These are phyloP conservation scores for Sungouiozyma ichnusensis DNA, from an alignment of 805 yeast species.

Conservation along the genomic window DNA sequence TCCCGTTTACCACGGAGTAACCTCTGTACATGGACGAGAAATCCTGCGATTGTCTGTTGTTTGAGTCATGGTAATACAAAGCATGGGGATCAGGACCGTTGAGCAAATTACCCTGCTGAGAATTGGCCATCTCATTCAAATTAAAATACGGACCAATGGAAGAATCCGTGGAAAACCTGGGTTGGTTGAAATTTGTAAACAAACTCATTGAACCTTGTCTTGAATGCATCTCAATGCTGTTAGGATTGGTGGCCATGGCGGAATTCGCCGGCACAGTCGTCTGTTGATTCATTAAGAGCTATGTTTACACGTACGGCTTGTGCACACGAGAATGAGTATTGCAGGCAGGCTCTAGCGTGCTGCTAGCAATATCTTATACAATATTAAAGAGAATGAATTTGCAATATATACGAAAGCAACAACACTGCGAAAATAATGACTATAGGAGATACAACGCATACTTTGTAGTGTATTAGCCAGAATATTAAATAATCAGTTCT, in stretches of 20 bases:
- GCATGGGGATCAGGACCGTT: background rate
- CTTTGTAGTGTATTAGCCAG: no score
- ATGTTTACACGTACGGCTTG: background rate
- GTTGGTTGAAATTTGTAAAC: conserved; percentile 16
- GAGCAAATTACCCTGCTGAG: background rate
- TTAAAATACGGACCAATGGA: conserved; percentile 22
- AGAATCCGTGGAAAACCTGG: conserved; percentile 20
- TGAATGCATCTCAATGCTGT: background rate
- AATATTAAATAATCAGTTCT: no score
- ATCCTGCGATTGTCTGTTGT: conserved; percentile 4
- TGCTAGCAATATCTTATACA: no score
- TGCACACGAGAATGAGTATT: no score
- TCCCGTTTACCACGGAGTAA: conserved; percentile 21
- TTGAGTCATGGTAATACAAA: background rate
- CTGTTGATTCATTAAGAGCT: background rate
- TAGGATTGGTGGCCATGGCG: background rate
- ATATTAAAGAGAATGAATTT: no score
- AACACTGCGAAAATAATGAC: no score
- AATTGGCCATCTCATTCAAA: conserved; percentile 5
- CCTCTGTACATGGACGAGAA: conserved; percentile 16
- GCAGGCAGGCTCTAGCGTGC: no score
- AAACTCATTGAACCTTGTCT: conserved; percentile 19
- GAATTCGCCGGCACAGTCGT: background rate
- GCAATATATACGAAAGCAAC: no score
- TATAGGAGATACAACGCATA: no score